Conservation (phyloP, 139 green algal genomes). For the Chlamydomonas asymmetrica region DNA sequence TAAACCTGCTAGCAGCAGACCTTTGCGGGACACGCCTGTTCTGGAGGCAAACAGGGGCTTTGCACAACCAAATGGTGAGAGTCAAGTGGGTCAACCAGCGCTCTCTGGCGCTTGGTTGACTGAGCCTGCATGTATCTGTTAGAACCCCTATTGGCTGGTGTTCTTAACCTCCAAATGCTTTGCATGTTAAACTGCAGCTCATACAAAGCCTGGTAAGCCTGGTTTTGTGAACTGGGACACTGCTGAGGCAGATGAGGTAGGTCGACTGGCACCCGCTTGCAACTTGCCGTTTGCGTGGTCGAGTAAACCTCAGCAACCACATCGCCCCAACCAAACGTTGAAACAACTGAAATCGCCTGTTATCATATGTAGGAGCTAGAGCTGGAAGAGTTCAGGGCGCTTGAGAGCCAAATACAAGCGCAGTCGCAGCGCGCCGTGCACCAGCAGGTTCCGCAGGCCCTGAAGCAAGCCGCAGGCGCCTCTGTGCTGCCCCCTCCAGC, state of each 20-base stretch:
- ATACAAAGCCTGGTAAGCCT: background rate
- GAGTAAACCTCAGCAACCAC: background rate
- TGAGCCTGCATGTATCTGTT: too few species aligned
- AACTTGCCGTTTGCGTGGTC: background rate
- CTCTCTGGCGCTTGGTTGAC: too few species aligned
- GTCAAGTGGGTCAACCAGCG: too few species aligned
- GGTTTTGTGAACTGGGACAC: background rate
- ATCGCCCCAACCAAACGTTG: background rate
- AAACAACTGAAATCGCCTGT: background rate
- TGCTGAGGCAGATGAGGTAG: slow-evolving; percentile 9
- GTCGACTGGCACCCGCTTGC: background rate
- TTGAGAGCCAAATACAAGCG: slow-evolving; percentile 62
- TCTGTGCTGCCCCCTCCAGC: background rate
- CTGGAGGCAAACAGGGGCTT: background rate
- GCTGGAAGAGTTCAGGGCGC: slow-evolving; percentile 62
- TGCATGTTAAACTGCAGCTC: background rate
- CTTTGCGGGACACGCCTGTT: background rate
- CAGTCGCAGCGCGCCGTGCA: background rate
- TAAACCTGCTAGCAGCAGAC: background rate
- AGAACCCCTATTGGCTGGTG: too few species aligned
- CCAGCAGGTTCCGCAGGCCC: background rate
- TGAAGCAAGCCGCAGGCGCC: background rate
- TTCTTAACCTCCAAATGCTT: too few species aligned
- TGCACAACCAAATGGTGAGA: background rate
- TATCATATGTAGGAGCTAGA: slow-evolving; percentile 49